Conservation (phyloP, 2,329 filamentous ascomycete genomes). For the Cercospora brassicicola region DNA sequence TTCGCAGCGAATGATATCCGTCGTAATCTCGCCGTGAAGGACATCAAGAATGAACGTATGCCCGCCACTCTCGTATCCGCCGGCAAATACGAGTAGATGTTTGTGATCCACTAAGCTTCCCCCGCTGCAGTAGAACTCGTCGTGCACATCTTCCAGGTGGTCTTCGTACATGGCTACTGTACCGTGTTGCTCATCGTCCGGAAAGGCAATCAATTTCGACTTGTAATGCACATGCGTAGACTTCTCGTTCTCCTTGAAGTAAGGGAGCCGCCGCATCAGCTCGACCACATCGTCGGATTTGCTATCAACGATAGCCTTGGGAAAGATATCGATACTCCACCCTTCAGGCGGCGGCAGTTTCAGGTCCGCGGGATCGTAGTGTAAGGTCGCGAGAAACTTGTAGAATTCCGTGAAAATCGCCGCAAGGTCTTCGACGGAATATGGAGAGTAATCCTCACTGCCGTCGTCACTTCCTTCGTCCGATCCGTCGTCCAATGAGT, state of each 20-base stretch:
- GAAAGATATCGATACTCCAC: not conserved
- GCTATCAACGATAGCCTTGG: not conserved
- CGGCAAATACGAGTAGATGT: not conserved
- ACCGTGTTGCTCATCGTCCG: not conserved
- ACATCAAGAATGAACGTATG: conserved; percentile 1
- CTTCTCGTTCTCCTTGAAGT: not conserved
- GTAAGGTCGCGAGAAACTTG: conserved; percentile 2
- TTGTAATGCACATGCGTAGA: conserved; percentile 12
- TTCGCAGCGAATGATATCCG: not conserved
- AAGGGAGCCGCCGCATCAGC: not conserved
- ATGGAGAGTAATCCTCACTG: not conserved
- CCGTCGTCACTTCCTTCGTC: not conserved
- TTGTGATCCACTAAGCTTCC: not conserved
- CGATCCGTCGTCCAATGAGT: not conserved
- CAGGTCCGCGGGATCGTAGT: conserved; percentile 5
- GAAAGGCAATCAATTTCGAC: conserved; percentile 1
- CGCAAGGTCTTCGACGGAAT: not conserved
- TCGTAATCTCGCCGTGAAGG: not conserved
- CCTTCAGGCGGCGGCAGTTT: not conserved
- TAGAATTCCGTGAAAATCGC: conserved; percentile 7
- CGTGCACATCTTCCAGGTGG: not conserved
- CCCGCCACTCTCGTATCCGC: conserved; percentile 9
- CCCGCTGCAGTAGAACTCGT: not conserved
- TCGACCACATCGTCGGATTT: conserved; percentile 1
- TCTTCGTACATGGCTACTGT: not conserved